Conservation (phyloP, 371 early-diverging fungal species). For the Mortierella sp. region DNA sequence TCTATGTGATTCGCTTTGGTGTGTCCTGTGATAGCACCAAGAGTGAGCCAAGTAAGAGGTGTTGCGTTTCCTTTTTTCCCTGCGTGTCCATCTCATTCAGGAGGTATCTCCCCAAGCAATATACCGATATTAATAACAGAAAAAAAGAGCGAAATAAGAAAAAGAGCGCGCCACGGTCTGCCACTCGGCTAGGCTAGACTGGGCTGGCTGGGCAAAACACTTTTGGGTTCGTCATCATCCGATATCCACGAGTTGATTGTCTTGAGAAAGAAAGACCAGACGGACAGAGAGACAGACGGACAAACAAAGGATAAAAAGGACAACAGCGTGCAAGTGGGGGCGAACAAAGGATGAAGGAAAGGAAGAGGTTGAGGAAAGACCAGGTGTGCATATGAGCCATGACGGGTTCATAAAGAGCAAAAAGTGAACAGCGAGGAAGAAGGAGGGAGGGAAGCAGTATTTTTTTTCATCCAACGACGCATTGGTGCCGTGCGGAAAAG, state of each 20-base stretch:
- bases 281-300: no score
- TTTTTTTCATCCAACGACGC: not conserved
- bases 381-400: slow-evolving; percentile 1
- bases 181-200: slow-evolving; percentile 9
- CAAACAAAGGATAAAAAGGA: not conserved
- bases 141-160: slow-evolving; percentile 8
- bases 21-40: not conserved
- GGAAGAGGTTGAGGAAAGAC: not conserved
- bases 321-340: not conserved
- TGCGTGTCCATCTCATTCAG: slow-evolving; percentile 14
- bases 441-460: not conserved
- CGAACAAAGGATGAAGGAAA: not conserved
- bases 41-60: not conserved
- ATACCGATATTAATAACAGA: slow-evolving; percentile 22
- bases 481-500: slow-evolving; percentile 1
- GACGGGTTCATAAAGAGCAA: not conserved
- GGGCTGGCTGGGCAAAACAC: not conserved
- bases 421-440: not conserved
- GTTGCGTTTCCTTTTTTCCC: not conserved
- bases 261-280: not conserved
- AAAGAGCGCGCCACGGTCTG: not conserved
- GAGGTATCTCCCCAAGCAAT: slow-evolving; percentile 19
- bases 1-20: not conserved
- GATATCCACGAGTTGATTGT: not conserved
- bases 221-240: not conserved